phyloP scores from a whole-genome alignment of 257 asterid genomes.

The Lithospermum erythrorhizon region DNA sequence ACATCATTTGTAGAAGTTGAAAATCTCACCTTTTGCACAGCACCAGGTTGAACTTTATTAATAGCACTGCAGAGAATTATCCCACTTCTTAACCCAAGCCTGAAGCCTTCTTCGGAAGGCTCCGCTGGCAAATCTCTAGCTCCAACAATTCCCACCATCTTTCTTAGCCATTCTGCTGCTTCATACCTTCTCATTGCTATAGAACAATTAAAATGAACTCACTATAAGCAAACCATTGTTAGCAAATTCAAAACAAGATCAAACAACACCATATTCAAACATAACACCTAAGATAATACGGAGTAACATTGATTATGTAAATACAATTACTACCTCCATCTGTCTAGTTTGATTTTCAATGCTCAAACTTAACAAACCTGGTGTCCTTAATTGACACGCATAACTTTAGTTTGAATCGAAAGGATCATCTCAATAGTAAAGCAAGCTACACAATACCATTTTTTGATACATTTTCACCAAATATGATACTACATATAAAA shows the following conservation, averaged over 20 bases:
- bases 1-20: background rate
- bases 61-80: conserved; percentile 82
- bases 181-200: conserved; percentile 80
- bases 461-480: no score
- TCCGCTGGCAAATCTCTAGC: conserved; percentile 90
- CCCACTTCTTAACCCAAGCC: conserved; percentile 88
- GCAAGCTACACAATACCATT: no score
- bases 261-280: background rate
- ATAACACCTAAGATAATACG: no score
- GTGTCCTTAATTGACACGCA: no score
- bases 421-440: no score
- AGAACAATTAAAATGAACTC: conserved; percentile 4
- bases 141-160: conserved; percentile 76
- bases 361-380: no score
- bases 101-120: conserved; percentile 95
- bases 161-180: conserved; percentile 83
- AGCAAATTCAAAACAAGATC: background rate
- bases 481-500: no score
- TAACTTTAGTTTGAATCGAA: no score
- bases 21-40: conserved; percentile 59
- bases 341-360: no score
- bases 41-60: conserved; percentile 82
- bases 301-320: no score
- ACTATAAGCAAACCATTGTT: background rate
- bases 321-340: background rate